Base-by-base conservation (phyloP, 495 filamentous ascomycete species). In the Penicillium crystallinum region DNA sequence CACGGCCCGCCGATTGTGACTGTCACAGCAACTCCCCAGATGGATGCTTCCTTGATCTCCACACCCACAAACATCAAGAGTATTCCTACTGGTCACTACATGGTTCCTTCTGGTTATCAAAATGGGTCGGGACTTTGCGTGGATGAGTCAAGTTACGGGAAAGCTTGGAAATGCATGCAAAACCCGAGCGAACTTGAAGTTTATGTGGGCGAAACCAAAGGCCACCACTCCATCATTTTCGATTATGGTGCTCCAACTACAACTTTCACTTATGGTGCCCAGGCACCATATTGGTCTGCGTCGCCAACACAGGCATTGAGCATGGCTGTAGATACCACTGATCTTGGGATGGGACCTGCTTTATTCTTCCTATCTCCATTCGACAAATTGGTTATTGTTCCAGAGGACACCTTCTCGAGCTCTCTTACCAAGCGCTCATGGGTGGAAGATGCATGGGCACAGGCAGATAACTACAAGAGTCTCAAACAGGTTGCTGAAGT, bases 341-440 rank as follows among this genome's bases (percentile, higher is more conserved):
- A 78, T 29, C 64, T 74, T 17, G 63, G 65, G 30, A 72, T 82
- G 50, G 91, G 91, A 3, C 86, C 89, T 2, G 89, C 90, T 5
- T 87, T 82, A 67, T 88, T 85, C 56, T 88, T 90, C 58, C 74
- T 80, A 53, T 58, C 85, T 23, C 53, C 71, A 7, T 93, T 91
- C 59, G 80, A 92, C 71, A 97, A 97, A 66, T 67, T 89, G 14
- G 84, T 95, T n/a, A 78, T 96, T 27, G 57, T 95, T 1, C 78
- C 75, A 1, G 78, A 87, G 48, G 64, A 73, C 4, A 62, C 59
- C 2, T 72, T 77, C 27, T 68, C 85, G 45, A 38, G 55, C 21
- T 54, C 59, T 4, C 43, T 57, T 9, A 59, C 65, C 9, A 64
- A 65, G 31, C 72, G 72, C 22, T 57, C 59, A 37, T 53, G 67